phyloP scores from a whole-genome alignment of 306 rosid genomes.

The Arachis stenosperma region DNA sequence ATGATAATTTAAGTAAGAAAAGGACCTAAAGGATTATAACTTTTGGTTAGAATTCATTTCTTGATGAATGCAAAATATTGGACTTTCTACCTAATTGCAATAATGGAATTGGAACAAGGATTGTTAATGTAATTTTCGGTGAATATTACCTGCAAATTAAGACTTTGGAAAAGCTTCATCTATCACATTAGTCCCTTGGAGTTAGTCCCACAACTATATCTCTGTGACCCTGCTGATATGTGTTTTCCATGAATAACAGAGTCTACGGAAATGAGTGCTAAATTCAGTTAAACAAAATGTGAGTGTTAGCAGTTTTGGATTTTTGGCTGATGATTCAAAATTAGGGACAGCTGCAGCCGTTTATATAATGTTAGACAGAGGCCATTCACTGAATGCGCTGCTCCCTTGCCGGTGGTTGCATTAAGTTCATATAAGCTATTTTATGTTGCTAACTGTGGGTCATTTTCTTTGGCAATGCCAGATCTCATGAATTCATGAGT shows the following conservation, averaged over 20 bases:
- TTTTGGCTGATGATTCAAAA: background rate
- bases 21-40: background rate
- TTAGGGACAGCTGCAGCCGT: background rate
- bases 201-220: too few relatives aligned
- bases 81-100: background rate
- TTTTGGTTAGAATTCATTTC: background rate
- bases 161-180: too few relatives aligned
- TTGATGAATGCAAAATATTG: background rate
- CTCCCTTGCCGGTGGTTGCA: background rate
- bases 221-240: background rate
- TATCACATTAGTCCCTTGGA: too few relatives aligned
- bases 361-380: background rate
- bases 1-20: background rate
- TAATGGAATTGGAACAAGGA: background rate
- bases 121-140: too few relatives aligned
- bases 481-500: background rate
- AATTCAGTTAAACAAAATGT: background rate
- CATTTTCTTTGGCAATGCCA: background rate
- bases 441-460: background rate
- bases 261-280: background rate
- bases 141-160: background rate
- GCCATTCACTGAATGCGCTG: background rate
- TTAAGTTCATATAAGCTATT: background rate
- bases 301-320: background rate
- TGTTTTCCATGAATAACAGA: background rate